phyloP scores from a whole-genome alignment of 2,329 filamentous ascomycete species.

The Fusarium albosuccineum region DNA sequence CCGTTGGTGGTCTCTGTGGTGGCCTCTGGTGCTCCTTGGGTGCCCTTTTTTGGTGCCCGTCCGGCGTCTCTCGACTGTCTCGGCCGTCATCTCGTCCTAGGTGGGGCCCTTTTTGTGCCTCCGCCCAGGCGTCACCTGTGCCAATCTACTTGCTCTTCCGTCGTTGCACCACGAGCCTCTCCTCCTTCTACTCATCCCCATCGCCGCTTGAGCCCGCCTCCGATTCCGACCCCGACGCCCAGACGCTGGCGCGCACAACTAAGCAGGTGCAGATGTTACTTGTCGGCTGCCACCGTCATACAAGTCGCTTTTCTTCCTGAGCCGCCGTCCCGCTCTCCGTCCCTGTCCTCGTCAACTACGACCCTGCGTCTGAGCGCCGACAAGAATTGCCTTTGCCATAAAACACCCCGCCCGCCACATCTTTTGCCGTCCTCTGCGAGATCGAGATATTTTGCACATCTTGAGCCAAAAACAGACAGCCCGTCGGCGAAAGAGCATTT shows the following conservation, averaged over 20 bases:
- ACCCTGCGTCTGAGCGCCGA: slow-evolving; percentile 45
- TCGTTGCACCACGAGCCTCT: slow-evolving; percentile 50
- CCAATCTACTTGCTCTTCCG: slow-evolving; percentile 49
- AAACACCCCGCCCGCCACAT: slow-evolving; percentile 47
- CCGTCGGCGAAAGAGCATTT: slow-evolving; percentile 22
- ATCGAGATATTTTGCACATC: slow-evolving; percentile 32
- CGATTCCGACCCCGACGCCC: slow-evolving; percentile 41
- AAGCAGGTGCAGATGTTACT: slow-evolving; percentile 47
- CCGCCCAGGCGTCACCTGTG: slow-evolving; percentile 49
- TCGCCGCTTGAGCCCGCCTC: slow-evolving; percentile 41
- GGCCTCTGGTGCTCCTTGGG: slow-evolving; percentile 36
- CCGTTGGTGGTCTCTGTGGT: slow-evolving; percentile 44
- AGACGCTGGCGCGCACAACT: slow-evolving; percentile 47
- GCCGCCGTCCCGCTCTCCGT: slow-evolving; percentile 38
- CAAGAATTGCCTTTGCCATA: slow-evolving; percentile 45
- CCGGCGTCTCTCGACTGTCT: slow-evolving; percentile 46
- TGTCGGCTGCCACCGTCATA: slow-evolving; percentile 46
- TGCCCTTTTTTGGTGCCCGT: slow-evolving; percentile 40
- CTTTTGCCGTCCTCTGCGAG: slow-evolving; percentile 37
- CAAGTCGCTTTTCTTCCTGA: slow-evolving; percentile 46
- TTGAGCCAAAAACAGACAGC: slow-evolving; percentile 17
- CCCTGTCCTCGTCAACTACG: slow-evolving; percentile 34
- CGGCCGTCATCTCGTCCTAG: slow-evolving; percentile 50
- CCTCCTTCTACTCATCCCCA: slow-evolving; percentile 45
- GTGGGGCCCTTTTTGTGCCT: slow-evolving; percentile 50